phyloP scores from a whole-genome alignment of 1,284 basidiomycete species.

The Rhodotorula sp. region DNA sequence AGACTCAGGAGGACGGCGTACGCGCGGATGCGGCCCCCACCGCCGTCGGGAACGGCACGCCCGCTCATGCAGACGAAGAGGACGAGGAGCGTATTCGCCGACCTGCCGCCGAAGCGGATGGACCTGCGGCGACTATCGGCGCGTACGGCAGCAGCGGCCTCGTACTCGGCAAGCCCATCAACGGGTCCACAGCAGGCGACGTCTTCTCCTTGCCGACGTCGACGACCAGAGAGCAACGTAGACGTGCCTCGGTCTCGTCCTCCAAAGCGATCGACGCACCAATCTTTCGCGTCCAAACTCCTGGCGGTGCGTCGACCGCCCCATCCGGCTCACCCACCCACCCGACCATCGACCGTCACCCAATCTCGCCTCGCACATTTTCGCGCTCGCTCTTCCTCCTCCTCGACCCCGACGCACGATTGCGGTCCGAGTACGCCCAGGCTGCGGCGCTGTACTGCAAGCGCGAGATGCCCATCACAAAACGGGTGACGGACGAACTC shows the following conservation, averaged over 20 bases:
- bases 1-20: background rate
- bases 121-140: background rate
- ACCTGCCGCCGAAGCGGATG: background rate
- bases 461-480: conserved; percentile 61
- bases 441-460: conserved; percentile 69
- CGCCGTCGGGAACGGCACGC: background rate
- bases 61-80: background rate
- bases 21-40: no score
- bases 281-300: background rate
- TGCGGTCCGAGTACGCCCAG: conserved; percentile 72
- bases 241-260: background rate
- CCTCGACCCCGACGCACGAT: conserved; percentile 68
- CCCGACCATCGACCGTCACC: conserved; percentile 55
- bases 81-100: background rate
- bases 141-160: background rate
- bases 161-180: background rate
- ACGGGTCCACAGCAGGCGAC: background rate
- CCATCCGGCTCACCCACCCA: background rate
- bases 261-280: background rate
- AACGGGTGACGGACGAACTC: conserved; percentile 45
- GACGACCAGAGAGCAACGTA: background rate
- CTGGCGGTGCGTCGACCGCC: background rate
- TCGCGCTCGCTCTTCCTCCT: conserved; percentile 80
- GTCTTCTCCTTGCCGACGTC: background rate
- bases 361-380: conserved; percentile 77